phyloP scores from a whole-genome alignment of 139 green algal species.

The Micractinium sp. region DNA sequence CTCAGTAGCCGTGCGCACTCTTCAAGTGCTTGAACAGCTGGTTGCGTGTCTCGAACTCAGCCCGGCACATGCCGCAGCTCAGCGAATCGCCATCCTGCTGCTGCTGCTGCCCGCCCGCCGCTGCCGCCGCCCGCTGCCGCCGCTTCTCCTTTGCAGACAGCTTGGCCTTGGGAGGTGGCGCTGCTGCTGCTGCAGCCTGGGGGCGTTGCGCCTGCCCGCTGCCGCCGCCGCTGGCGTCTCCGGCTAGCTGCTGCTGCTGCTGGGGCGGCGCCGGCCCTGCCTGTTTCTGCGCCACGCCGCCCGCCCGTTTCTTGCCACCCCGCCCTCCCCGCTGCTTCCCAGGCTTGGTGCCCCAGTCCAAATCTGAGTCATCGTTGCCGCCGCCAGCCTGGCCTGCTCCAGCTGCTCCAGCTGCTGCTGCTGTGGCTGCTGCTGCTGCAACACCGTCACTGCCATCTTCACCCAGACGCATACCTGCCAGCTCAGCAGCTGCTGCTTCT shows the following conservation, averaged over 20 bases:
- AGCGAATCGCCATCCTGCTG: constrained; percentile 22
- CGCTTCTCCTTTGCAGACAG: constrained; percentile 39
- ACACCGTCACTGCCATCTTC: neutral
- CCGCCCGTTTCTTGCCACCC: neutral
- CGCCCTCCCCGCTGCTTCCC: constrained; percentile 6
- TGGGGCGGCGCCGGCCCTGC: neutral
- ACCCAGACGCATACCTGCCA: neutral
- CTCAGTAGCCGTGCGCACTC: neutral
- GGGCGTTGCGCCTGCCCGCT: neutral
- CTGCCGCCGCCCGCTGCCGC: constrained; percentile 42
- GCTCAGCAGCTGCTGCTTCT: neutral
- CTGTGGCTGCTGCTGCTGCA: too few relatives aligned
- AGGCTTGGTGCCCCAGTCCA: constrained; percentile 8
- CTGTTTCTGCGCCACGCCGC: neutral
- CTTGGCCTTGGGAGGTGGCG: constrained; percentile 22
- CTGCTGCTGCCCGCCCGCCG: neutral
- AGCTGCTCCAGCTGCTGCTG: too few relatives aligned
- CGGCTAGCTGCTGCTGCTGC: neutral
- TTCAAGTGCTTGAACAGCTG: constrained; percentile 81
- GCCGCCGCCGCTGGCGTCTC: neutral
- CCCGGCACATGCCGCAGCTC: constrained; percentile 63
- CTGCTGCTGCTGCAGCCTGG: neutral
- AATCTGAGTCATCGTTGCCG: constrained; percentile 24
- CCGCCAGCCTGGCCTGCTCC: neutral
- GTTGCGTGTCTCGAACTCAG: constrained; percentile 63